phyloP scores from a whole-genome alignment of 2,329 filamentous ascomycete genomes.

The Cladophialophora immunda region DNA sequence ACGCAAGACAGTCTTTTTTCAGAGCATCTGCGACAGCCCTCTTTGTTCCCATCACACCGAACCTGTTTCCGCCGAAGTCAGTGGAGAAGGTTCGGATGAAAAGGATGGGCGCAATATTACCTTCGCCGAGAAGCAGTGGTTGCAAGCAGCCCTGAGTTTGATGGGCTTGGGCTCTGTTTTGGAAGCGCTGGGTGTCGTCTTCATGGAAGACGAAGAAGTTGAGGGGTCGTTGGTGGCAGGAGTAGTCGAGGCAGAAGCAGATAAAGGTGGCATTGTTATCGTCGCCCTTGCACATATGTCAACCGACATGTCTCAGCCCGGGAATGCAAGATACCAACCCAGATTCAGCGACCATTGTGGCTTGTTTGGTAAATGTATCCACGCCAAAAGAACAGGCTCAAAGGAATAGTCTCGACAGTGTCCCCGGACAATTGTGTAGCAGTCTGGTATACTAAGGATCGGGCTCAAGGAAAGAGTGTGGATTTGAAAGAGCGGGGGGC shows the following conservation, averaged over 20 bases:
- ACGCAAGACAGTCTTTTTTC: slow-evolving; percentile 40
- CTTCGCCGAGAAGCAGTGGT: slow-evolving; percentile 42
- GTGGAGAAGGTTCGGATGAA: slow-evolving; percentile 14
- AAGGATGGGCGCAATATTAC: slow-evolving; percentile 16
- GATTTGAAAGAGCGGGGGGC: not conserved
- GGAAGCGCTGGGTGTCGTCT: slow-evolving; percentile 21
- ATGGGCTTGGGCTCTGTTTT: slow-evolving; percentile 37
- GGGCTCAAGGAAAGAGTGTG: not conserved
- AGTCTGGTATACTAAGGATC: not conserved
- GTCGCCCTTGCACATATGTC: slow-evolving; percentile 33
- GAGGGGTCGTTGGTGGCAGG: slow-evolving; percentile 5
- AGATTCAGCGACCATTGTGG: slow-evolving; percentile 22
- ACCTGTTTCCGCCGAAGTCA: slow-evolving; percentile 32
- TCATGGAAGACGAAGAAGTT: slow-evolving; percentile 14
- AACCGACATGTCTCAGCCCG: slow-evolving; percentile 28
- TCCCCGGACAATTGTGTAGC: not conserved
- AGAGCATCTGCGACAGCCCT: slow-evolving; percentile 39
- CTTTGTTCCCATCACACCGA: slow-evolving; percentile 41
- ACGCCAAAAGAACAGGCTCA: not conserved
- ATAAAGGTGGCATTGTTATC: slow-evolving; percentile 21
- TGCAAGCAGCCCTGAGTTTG: slow-evolving; percentile 41
- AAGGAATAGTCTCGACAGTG: not conserved
- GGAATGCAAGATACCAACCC: slow-evolving; percentile 36
- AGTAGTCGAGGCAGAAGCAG: slow-evolving; percentile 17
- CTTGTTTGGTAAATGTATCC: slow-evolving; percentile 1